These are phyloP conservation scores for Magnaporthiopsis incrustans DNA, from an alignment of 2,329 filamentous ascomycete species.

Conservation along the genomic window DNA sequence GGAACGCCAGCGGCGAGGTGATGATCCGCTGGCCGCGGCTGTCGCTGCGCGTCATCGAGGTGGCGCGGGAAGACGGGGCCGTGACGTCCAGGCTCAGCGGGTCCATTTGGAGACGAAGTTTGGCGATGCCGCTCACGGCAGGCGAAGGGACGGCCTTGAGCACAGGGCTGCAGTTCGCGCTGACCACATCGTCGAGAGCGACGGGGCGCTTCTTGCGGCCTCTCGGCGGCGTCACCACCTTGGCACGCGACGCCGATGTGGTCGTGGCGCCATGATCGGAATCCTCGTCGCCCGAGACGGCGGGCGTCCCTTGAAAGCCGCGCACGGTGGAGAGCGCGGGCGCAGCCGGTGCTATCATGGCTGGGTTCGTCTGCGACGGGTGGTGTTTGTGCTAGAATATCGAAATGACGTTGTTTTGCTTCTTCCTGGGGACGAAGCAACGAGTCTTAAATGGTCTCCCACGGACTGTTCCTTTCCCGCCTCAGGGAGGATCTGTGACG, in stretches of 20 bases:
- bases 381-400: background rate
- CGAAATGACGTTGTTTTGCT: background rate
- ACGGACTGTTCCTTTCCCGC: background rate
- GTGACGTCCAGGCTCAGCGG: constrained; percentile 57
- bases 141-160: constrained; percentile 44
- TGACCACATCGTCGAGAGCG: constrained; percentile 48
- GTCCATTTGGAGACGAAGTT: constrained; percentile 74
- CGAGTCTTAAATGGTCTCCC: background rate
- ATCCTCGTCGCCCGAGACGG: constrained; percentile 49
- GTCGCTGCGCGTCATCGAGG: constrained; percentile 45
- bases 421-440: background rate
- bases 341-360: constrained; percentile 39
- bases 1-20: constrained; percentile 13
- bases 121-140: constrained; percentile 66
- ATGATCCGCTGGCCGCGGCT: constrained; percentile 32
- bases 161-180: constrained; percentile 55
- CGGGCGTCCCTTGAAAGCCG: constrained; percentile 46
- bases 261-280: constrained; percentile 36
- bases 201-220: constrained; percentile 28
- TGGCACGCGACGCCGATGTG: constrained; percentile 15
- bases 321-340: constrained; percentile 47
- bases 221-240: constrained; percentile 17
- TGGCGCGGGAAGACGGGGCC: constrained; percentile 36
- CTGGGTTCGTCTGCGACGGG: constrained; percentile 1
- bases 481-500: constrained; percentile 2